Percentiles rank a stretch among this genome's conserved stretches.
Evolutionary conservation across 768 basidiomycete species (phyloP).

Genomic region (Trametes cingulata): DNA sequence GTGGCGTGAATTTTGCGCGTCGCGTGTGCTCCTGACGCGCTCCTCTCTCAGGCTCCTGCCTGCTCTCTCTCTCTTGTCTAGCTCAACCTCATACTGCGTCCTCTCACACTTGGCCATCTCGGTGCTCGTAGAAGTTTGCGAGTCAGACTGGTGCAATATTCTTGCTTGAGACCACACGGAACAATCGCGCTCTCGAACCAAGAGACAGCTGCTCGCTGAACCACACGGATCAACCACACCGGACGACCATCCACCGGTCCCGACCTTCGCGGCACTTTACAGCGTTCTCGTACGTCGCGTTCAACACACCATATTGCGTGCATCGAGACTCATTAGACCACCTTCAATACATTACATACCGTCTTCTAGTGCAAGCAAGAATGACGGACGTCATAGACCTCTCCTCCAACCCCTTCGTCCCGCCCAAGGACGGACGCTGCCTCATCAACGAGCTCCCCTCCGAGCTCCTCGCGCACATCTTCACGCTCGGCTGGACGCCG

Average conservation of each 20-base stretch:
- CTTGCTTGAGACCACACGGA: not conserved
- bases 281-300: not conserved
- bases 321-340: not conserved
- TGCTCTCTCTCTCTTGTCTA: no score
- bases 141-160: no score
- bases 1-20: slow-evolving; percentile 11
- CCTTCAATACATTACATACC: not conserved
- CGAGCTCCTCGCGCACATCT: slow-evolving; percentile 55
- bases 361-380: not conserved
- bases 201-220: not conserved
- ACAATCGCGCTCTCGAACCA: not conserved
- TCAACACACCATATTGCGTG: not conserved
- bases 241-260: not conserved
- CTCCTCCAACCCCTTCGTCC: slow-evolving; percentile 17
- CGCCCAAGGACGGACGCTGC: slow-evolving; percentile 25
- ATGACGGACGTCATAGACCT: slow-evolving; percentile 14
- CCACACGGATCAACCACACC: not conserved
- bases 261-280: no score
- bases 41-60: no score
- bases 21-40: not conserved
- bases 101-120: not conserved
- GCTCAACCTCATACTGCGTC: no score
- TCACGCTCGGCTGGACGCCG: slow-evolving; percentile 18
- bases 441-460: slow-evolving; percentile 52
- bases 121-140: not conserved